A percentile compares a stretch with the other conserved stretches of the same genome.
Conservation (phyloP, 805 yeast species). For the Teunomyces cretensis region DNA sequence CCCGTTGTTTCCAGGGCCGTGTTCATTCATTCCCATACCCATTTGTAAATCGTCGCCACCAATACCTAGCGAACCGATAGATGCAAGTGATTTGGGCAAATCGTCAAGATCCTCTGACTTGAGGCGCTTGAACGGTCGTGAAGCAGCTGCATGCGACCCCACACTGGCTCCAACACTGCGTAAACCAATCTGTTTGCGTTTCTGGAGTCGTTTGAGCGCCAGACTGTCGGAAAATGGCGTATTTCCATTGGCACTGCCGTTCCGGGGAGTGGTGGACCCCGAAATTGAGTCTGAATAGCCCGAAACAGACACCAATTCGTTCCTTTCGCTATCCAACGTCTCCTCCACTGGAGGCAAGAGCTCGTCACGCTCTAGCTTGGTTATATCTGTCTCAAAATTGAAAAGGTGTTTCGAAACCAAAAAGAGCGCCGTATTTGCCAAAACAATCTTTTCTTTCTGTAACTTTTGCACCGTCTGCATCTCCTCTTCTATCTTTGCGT, state of each 20-base stretch:
- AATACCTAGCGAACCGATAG: background rate
- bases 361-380: constrained; percentile 78
- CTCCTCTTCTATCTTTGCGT: constrained; percentile 67
- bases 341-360: constrained; percentile 57
- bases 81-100: constrained; percentile 3
- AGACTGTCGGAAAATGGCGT: constrained; percentile 6
- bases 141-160: background rate
- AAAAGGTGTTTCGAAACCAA: constrained; percentile 72
- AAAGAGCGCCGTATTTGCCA: constrained; percentile 83
- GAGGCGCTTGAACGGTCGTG: constrained; percentile 11
- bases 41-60: background rate
- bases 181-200: constrained; percentile 19
- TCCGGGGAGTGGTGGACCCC: constrained; percentile 32
- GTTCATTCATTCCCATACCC: constrained; percentile 8
- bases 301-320: constrained; percentile 8
- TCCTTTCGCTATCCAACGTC: constrained; percentile 13
- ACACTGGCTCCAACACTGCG: constrained; percentile 6
- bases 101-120: constrained; percentile 15
- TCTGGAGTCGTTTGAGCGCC: constrained; percentile 21
- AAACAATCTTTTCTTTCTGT: constrained; percentile 74
- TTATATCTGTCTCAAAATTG: constrained; percentile 72
- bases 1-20: constrained; percentile 33
- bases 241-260: constrained; percentile 6
- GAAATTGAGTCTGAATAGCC: constrained; percentile 26
- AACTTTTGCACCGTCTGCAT: constrained; percentile 56